These are phyloP conservation scores for Ustilago sp. DNA, from an alignment of 1,284 basidiomycete genomes.

Conservation along the genomic window DNA sequence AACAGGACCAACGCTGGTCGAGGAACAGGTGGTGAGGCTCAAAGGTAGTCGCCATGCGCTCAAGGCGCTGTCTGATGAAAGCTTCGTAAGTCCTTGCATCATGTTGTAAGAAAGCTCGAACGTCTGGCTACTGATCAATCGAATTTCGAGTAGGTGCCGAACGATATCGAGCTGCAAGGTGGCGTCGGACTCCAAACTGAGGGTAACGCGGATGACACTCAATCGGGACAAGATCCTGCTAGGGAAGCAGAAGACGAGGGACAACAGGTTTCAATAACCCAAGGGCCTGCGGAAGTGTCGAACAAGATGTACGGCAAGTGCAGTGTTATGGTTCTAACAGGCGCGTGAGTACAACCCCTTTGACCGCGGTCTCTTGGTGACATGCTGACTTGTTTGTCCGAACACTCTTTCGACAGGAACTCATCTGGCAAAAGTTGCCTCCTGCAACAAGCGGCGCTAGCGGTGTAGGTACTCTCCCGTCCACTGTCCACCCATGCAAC, in stretches of 20 bases:
- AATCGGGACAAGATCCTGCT: too few relatives aligned
- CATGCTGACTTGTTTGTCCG: neutral
- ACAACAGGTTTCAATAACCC: neutral
- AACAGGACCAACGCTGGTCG: slow-evolving; percentile 31
- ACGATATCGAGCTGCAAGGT: slow-evolving; percentile 42
- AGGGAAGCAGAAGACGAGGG: neutral
- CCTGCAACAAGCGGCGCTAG: slow-evolving; percentile 46
- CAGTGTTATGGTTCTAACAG: slow-evolving; percentile 51
- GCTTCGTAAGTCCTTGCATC: slow-evolving; percentile 26
- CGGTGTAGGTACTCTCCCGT: slow-evolving; percentile 17
- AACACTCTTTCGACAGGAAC: slow-evolving; percentile 23
- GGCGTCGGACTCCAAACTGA: slow-evolving; percentile 16
- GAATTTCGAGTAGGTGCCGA: slow-evolving; percentile 31
- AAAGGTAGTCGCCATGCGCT: slow-evolving; percentile 43
- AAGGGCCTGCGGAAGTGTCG: neutral
- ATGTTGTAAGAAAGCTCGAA: neutral
- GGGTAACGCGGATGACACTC: neutral
- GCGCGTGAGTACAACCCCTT: slow-evolving; percentile 34
- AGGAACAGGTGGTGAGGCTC: slow-evolving; percentile 31
- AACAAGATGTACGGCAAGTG: neutral
- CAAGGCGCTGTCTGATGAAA: slow-evolving; percentile 42
- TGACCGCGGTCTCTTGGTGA: neutral
- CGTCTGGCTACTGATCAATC: neutral
- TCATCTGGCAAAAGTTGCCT: slow-evolving; percentile 54
- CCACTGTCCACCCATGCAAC: neutral